These are phyloP conservation scores for Zymoseptoria brevis DNA, from an alignment of 2,329 filamentous ascomycete species.

Conservation along the genomic window DNA sequence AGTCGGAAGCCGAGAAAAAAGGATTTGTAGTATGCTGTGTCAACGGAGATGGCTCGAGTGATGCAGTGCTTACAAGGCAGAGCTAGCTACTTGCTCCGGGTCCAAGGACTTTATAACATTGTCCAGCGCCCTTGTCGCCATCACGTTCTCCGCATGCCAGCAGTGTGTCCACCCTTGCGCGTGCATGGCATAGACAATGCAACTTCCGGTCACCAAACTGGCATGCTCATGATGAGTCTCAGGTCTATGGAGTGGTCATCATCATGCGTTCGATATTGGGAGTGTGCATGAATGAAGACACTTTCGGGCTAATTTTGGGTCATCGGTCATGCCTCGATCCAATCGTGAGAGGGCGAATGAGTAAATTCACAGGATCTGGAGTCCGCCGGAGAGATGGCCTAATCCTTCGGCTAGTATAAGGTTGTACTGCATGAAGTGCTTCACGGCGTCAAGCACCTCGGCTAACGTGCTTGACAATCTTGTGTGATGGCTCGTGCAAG, in stretches of 20 bases:
- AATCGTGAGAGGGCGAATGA: not conserved
- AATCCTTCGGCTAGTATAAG: not conserved
- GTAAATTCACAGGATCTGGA: not conserved
- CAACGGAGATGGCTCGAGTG: not conserved
- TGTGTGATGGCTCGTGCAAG: not conserved
- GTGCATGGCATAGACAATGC: not conserved
- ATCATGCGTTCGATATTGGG: not conserved
- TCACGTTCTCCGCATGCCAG: not conserved
- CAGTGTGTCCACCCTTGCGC: not conserved
- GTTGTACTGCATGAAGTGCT: not conserved
- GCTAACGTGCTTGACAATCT: not conserved
- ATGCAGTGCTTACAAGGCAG: not conserved
- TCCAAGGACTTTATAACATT: not conserved
- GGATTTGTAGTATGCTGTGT: not conserved
- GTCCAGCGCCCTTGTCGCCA: not conserved
- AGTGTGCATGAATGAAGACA: not conserved
- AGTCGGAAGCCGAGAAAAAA: slow-evolving; percentile 1
- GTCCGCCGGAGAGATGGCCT: not conserved
- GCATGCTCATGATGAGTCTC: not conserved
- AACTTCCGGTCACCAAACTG: not conserved
- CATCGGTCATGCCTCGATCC: not conserved
- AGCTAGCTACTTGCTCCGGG: not conserved
- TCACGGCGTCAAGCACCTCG: not conserved
- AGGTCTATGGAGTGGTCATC: not conserved
- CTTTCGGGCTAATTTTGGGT: not conserved